Evolutionary conservation across 106 monocot species (phyloP).

Genomic region (Dioscorea dumetorum): DNA sequence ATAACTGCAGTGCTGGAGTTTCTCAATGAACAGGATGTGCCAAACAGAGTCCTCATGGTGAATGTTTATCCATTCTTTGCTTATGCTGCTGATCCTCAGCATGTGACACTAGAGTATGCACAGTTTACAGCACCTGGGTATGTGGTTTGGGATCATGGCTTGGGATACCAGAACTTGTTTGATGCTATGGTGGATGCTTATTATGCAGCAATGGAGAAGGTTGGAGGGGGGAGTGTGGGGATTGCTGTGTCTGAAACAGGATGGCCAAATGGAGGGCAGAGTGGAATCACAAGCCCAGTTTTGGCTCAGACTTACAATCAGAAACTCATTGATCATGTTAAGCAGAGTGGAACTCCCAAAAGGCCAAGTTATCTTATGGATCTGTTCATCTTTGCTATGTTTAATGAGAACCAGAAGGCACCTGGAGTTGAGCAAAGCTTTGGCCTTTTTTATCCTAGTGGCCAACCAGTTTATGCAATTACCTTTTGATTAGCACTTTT

Average conservation of each 20-base stretch:
- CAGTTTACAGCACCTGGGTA: conserved; percentile 9
- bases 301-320: conserved; percentile 24
- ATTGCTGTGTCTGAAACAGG: conserved; percentile 32
- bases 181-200: conserved; percentile 32
- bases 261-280: conserved; percentile 33
- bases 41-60: conserved; percentile 12
- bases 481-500: too few relatives aligned
- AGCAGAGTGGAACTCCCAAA: conserved; percentile 18
- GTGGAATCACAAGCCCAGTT: conserved; percentile 7
- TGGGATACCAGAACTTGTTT: conserved; percentile 27
- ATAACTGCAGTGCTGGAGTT: conserved; percentile 20
- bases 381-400: conserved; percentile 38
- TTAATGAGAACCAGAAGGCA: conserved; percentile 41
- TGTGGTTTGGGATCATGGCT: background rate
- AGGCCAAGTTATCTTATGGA: conserved; percentile 19
- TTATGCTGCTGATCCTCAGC: conserved; percentile 10
- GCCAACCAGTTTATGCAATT: too few relatives aligned
- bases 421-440: conserved; percentile 16
- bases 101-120: conserved; percentile 20
- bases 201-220: conserved; percentile 24
- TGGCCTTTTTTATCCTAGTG: conserved; percentile 10
- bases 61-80: conserved; percentile 49
- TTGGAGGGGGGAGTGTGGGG: conserved; percentile 12
- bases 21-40: background rate
- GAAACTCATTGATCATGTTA: conserved; percentile 12